Percentiles rank a stretch among this genome's conserved stretches.
These are phyloP conservation scores for Isatis tinctoria DNA, from an alignment of 345 rosid species.

Conservation along the genomic window DNA sequence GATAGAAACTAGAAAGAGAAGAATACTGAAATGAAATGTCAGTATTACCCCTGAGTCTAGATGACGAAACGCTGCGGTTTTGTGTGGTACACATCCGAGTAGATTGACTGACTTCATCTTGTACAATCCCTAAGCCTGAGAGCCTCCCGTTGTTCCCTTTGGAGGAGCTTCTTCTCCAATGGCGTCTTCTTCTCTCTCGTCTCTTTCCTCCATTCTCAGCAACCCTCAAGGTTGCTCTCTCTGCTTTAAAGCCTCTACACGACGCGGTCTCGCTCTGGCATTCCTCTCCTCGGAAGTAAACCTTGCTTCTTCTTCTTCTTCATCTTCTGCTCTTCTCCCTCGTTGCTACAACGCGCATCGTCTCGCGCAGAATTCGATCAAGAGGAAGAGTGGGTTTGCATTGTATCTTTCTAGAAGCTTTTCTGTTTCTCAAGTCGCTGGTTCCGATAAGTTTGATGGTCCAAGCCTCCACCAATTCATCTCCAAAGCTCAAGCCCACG, in stretches of 20 bases:
- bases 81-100: neutral
- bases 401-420: conserved; percentile 44
- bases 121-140: too few species aligned
- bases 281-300: conserved; percentile 36
- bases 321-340: conserved; percentile 20
- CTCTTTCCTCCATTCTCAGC: too few species aligned
- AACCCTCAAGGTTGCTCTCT: conserved; percentile 40
- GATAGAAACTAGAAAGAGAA: neutral
- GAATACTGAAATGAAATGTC: neutral
- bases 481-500: conserved; percentile 44
- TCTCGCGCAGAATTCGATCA: conserved; percentile 19
- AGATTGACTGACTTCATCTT: too few species aligned
- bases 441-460: conserved; percentile 34
- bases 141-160: conserved; percentile 25
- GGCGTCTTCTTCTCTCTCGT: conserved; percentile 80
- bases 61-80: conserved; percentile 37
- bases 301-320: neutral
- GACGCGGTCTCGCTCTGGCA: conserved; percentile 37
- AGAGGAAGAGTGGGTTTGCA: conserved; percentile 29
- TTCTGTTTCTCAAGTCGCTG: conserved; percentile 34
- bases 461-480: conserved; percentile 63
- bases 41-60: neutral
- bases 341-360: conserved; percentile 7
- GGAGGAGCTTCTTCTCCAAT: conserved; percentile 29
- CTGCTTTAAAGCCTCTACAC: conserved; percentile 38